phyloP scores from a whole-genome alignment of 768 basidiomycete species.

The Podaxis mareebaensis region DNA sequence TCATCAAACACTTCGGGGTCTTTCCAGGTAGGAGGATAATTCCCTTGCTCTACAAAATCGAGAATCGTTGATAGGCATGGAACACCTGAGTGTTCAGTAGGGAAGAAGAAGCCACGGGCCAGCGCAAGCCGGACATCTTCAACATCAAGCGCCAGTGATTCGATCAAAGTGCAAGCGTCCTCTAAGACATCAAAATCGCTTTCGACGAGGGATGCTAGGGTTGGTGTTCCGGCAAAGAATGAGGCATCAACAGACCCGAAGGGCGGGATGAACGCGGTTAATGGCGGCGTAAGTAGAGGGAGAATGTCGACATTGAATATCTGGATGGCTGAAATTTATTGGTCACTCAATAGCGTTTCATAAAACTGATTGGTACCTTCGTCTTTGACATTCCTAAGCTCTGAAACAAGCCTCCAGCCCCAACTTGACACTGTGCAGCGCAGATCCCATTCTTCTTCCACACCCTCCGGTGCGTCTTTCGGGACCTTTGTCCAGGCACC shows the following conservation, averaged over 20 bases:
- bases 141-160: conserved; percentile 76
- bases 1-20: conserved; percentile 36
- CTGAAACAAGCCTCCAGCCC: conserved; percentile 77
- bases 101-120: conserved; percentile 62
- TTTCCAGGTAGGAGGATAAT: conserved; percentile 68
- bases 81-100: conserved; percentile 54
- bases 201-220: conserved; percentile 42
- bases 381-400: conserved; percentile 71
- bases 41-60: conserved; percentile 73
- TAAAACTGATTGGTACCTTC: conserved; percentile 49
- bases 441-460: conserved; percentile 62
- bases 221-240: conserved; percentile 33
- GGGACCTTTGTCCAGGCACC: conserved; percentile 54
- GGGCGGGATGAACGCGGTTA: conserved; percentile 64
- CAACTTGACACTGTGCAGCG: conserved; percentile 69
- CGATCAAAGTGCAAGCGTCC: conserved; percentile 73
- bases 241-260: conserved; percentile 37
- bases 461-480: conserved; percentile 24
- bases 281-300: conserved; percentile 58
- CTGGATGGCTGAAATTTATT: conserved; percentile 41
- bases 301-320: conserved; percentile 65
- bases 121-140: conserved; percentile 74
- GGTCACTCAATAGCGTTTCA: background rate
- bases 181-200: conserved; percentile 74
- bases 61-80: conserved; percentile 65